phyloP scores from a whole-genome alignment of 495 filamentous ascomycete species.

The Daldinia vernicosa region DNA sequence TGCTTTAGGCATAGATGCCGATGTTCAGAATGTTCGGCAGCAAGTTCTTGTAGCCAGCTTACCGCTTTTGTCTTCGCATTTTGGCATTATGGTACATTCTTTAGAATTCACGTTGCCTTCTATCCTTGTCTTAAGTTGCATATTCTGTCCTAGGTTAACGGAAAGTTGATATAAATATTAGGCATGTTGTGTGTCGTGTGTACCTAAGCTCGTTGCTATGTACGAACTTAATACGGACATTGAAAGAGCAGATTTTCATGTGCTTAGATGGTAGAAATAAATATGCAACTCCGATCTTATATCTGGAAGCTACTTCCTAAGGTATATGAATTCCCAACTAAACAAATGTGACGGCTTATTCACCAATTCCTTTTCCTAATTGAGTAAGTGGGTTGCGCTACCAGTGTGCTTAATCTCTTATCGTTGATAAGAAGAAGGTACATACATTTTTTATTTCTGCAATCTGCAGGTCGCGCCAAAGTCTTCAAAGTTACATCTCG shows the following conservation, averaged over 20 bases:
- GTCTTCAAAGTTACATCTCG: constrained; percentile 18
- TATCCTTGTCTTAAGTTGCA: background rate
- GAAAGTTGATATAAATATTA: too few relatives aligned
- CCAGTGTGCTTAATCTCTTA: background rate
- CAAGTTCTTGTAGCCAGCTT: too few relatives aligned
- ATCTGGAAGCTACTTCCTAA: too few relatives aligned
- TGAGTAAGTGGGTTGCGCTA: constrained; percentile 12
- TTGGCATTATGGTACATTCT: background rate
- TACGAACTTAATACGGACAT: too few relatives aligned
- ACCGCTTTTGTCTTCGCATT: background rate
- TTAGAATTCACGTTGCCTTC: background rate
- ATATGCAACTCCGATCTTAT: too few relatives aligned
- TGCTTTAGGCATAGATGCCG: background rate
- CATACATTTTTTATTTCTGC: constrained; percentile 35
- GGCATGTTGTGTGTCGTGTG: too few relatives aligned
- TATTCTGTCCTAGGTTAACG: background rate
- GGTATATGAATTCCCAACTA: too few relatives aligned
- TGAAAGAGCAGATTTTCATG: too few relatives aligned
- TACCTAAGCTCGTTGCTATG: too few relatives aligned
- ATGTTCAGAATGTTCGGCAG: background rate
- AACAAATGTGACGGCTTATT: too few relatives aligned
- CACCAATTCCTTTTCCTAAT: background rate
- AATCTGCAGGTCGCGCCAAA: background rate
- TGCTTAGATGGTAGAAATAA: too few relatives aligned
- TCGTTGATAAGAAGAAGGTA: constrained; percentile 28